Percentiles rank a stretch among this genome's conserved stretches.
Conservation (phyloP, 352 stramenopile species). For the Pythium chondricola region DNA sequence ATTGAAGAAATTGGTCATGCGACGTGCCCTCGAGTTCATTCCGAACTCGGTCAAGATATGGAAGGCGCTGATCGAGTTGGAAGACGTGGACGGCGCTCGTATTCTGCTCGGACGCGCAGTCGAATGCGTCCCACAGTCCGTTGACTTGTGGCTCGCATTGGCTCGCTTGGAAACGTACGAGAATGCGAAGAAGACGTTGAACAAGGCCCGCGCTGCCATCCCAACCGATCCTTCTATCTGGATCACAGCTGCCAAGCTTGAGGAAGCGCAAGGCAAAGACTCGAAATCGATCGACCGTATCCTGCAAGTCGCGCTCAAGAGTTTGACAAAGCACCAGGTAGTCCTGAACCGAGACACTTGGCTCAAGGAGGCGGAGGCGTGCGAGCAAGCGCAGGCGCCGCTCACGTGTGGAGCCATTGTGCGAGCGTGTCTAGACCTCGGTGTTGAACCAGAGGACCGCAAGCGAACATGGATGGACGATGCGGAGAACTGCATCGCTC, state of each 20-base stretch:
- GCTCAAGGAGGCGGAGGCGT: conserved; percentile 95
- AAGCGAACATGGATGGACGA: conserved; percentile 98
- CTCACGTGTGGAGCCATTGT: conserved; percentile 95
- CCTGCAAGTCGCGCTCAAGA: conserved; percentile 78
- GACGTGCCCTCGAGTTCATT: conserved; percentile 92
- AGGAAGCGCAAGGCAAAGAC: conserved; percentile 95
- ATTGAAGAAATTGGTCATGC: conserved; percentile 88
- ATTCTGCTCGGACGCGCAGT: conserved; percentile 96
- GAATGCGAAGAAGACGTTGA: conserved; percentile 96
- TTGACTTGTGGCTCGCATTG: conserved; percentile 98
- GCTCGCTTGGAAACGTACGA: conserved; percentile 97
- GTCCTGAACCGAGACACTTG: conserved; percentile 94
- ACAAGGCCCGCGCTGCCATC: conserved; percentile 91
- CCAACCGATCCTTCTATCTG: conserved; percentile 96
- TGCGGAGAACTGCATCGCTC: conserved; percentile 87
- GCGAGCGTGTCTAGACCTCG: conserved; percentile 89
- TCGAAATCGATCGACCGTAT: conserved; percentile 78
- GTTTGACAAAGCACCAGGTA: conserved; percentile 87
- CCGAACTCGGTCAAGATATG: conserved; percentile 97
- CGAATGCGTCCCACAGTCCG: conserved; percentile 95
- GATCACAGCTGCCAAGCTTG: conserved; percentile 98
- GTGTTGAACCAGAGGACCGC: conserved; percentile 94
- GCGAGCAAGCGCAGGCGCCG: conserved; percentile 86
- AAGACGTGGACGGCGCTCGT: conserved; percentile 94
- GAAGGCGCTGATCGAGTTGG: conserved; percentile 98